Percentiles rank a stretch among this genome's conserved stretches.
These are phyloP conservation scores for Penicillium coffeae DNA, from an alignment of 495 filamentous ascomycete genomes.

Conservation along the genomic window DNA sequence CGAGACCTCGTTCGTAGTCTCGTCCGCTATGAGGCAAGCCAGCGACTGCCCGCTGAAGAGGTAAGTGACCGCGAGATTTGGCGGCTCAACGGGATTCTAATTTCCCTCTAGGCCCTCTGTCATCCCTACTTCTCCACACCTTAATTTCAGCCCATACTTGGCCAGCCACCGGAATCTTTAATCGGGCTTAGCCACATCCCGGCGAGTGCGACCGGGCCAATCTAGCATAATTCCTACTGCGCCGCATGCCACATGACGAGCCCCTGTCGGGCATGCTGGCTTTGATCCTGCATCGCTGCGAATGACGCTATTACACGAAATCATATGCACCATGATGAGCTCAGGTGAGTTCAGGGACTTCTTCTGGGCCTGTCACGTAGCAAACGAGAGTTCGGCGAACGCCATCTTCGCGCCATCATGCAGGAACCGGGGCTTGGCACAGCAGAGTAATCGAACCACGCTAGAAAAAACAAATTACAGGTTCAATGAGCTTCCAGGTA, in stretches of 20 bases:
- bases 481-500: too few species aligned
- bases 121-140: constrained; percentile 36
- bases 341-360: too few species aligned
- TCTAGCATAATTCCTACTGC: too few species aligned
- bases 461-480: background rate
- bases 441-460: background rate
- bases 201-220: background rate
- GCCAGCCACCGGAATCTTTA: constrained; percentile 1
- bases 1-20: constrained; percentile 53
- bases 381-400: too few species aligned
- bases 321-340: too few species aligned
- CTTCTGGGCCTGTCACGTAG: too few species aligned
- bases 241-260: too few species aligned
- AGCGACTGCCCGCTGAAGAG: constrained; percentile 47
- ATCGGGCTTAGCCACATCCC: constrained; percentile 2
- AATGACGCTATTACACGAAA: too few species aligned
- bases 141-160: constrained; percentile 9
- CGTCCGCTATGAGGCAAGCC: constrained; percentile 53
- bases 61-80: constrained; percentile 28
- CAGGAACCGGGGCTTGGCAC: background rate
- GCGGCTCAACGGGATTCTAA: constrained; percentile 14
- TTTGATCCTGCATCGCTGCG: too few species aligned
- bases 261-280: too few species aligned
- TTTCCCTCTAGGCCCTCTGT: constrained; percentile 26
- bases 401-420: background rate